phyloP scores from a whole-genome alignment of 371 early-diverging fungal genomes.

The Rhizopus delemar region DNA sequence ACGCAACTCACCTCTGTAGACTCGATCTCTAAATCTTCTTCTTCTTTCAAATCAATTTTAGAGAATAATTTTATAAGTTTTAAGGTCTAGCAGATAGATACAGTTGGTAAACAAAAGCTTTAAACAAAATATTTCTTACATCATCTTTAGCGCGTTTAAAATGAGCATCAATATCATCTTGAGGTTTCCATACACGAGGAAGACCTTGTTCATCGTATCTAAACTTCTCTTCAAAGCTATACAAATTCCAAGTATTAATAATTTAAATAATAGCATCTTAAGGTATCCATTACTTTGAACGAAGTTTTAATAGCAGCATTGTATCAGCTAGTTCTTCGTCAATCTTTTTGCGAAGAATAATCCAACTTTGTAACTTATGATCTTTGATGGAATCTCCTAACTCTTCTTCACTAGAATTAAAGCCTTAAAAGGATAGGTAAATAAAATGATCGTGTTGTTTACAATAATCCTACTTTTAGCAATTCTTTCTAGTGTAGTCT shows the following conservation, averaged over 20 bases:
- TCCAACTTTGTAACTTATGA: conserved; percentile 73
- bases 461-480: conserved; percentile 13
- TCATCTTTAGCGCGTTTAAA: conserved; percentile 76
- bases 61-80: conserved; percentile 67
- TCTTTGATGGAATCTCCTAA: conserved; percentile 44
- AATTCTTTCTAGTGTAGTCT: conserved; percentile 14
- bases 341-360: conserved; percentile 67
- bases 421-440: conserved; percentile 39
- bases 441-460: not conserved
- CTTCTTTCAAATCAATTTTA: conserved; percentile 52
- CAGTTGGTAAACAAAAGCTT: not conserved
- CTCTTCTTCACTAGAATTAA: conserved; percentile 62
- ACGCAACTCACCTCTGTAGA: conserved; percentile 31
- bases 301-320: conserved; percentile 74
- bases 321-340: conserved; percentile 83
- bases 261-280: no score
- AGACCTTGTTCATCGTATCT: conserved; percentile 90
- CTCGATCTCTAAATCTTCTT: conserved; percentile 41
- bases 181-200: conserved; percentile 93
- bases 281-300: not conserved
- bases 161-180: conserved; percentile 89
- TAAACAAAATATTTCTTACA: conserved; percentile 27
- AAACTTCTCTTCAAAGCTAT: conserved; percentile 86
- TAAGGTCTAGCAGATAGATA: conserved; percentile 44
- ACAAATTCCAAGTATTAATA: no score